Conservation (phyloP, 2,329 filamentous ascomycete genomes). For the Alternaria hordeiaustralica region DNA sequence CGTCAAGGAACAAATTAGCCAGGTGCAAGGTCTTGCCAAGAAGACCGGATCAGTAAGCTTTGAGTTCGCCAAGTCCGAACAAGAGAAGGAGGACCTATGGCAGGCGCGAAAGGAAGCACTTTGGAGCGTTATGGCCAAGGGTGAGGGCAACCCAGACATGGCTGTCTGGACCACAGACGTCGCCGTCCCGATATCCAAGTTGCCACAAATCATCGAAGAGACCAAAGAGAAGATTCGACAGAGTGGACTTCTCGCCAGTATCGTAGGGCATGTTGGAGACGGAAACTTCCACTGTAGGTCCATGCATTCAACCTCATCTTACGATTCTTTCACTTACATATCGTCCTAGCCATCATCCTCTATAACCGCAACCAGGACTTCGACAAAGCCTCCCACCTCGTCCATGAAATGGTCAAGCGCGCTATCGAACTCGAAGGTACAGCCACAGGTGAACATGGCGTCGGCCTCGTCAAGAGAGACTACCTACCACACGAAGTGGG, state of each 20-base stretch:
- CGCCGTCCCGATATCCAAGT: constrained; percentile 73
- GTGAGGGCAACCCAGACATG: constrained; percentile 61
- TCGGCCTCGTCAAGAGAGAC: constrained; percentile 83
- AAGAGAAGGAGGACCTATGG: constrained; percentile 75
- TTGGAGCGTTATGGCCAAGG: constrained; percentile 74
- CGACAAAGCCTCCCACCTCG: constrained; percentile 70
- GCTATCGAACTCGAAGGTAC: constrained; percentile 86
- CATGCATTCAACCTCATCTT: constrained; percentile 2
- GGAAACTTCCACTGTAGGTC: constrained; percentile 72
- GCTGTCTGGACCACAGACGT: constrained; percentile 83
- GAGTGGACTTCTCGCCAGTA: constrained; percentile 68
- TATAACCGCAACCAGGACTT: constrained; percentile 71
- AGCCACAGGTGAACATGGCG: constrained; percentile 84
- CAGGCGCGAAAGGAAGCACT: constrained; percentile 76
- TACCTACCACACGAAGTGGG: constrained; percentile 82
- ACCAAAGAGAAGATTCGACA: constrained; percentile 71
- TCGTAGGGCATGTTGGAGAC: constrained; percentile 77
- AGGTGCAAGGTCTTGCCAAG: constrained; percentile 68
- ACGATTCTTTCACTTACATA: constrained; percentile 1
- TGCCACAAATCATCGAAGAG: constrained; percentile 78
- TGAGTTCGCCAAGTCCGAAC: constrained; percentile 69
- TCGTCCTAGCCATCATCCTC: constrained; percentile 62
- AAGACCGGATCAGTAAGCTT: constrained; percentile 69
- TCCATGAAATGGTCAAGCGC: constrained; percentile 85
- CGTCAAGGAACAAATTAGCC: constrained; percentile 79